Conservation (phyloP, 2,329 filamentous ascomycete genomes). For the Alternaria arborescens region DNA sequence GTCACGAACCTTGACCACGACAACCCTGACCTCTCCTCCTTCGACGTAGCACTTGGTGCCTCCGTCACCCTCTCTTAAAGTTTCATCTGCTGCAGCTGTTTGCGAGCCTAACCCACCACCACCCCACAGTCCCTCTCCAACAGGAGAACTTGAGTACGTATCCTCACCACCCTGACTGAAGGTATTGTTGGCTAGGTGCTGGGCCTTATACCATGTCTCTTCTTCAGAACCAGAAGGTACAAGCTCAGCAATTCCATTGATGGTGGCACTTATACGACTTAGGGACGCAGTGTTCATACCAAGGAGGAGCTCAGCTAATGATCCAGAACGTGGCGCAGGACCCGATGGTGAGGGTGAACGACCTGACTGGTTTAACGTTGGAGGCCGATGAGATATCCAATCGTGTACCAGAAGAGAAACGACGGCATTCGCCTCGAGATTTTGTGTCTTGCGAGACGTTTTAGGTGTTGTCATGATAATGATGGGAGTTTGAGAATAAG, state of each 20-base stretch:
- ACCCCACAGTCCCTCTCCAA: constrained; percentile 56
- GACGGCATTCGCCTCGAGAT: constrained; percentile 82
- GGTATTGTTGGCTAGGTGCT: constrained; percentile 91
- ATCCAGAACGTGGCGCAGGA: constrained; percentile 63
- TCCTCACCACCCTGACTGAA: constrained; percentile 63
- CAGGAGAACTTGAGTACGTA: constrained; percentile 39
- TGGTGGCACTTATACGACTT: constrained; percentile 88
- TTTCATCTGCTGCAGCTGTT: constrained; percentile 54
- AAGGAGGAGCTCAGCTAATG: constrained; percentile 81
- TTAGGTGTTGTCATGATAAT: constrained; percentile 92
- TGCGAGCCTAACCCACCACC: constrained; percentile 53
- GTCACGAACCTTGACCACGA: constrained; percentile 83
- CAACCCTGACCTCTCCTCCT: constrained; percentile 84
- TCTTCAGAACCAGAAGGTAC: constrained; percentile 78
- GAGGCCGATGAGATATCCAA: constrained; percentile 93
- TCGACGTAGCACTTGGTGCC: constrained; percentile 75
- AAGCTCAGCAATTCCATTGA: constrained; percentile 85
- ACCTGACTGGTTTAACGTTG: constrained; percentile 66
- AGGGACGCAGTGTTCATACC: constrained; percentile 91
- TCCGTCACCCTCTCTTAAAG: constrained; percentile 50
- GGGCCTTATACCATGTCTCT: constrained; percentile 82
- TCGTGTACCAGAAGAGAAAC: constrained; percentile 97
- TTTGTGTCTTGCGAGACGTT: constrained; percentile 79
- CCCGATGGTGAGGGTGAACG: constrained; percentile 70
- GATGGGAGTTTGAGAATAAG: constrained; percentile 70